These are phyloP conservation scores for Lasiodiplodia hormozganensis DNA, from an alignment of 2,329 filamentous ascomycete genomes.

Conservation along the genomic window DNA sequence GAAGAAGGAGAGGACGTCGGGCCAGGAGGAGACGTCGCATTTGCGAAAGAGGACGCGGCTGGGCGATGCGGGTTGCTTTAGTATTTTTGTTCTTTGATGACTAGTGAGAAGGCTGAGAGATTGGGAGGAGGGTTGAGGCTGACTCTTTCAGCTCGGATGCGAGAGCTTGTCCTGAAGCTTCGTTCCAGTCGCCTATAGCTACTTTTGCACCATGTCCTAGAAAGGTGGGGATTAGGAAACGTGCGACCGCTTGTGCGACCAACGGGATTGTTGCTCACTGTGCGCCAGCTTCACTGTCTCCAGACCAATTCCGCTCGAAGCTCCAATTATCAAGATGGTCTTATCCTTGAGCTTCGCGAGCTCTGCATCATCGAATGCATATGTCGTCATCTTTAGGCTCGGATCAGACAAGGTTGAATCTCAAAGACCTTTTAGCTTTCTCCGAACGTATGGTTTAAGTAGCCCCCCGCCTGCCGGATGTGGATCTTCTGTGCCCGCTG, in stretches of 20 bases:
- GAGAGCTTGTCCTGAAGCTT: slow-evolving; percentile 29
- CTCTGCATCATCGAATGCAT: not conserved
- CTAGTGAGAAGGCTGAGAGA: too few species aligned
- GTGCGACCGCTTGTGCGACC: not conserved
- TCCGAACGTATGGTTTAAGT: not conserved
- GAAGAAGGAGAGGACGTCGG: slow-evolving; percentile 25
- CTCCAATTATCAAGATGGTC: slow-evolving; percentile 36
- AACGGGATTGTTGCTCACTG: slow-evolving; percentile 21
- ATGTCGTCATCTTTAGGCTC: not conserved
- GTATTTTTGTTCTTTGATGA: not conserved
- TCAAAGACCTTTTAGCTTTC: not conserved
- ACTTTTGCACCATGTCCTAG: slow-evolving; percentile 35
- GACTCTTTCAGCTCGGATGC: slow-evolving; percentile 28
- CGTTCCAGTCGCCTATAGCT: slow-evolving; percentile 36
- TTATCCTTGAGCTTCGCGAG: slow-evolving; percentile 30
- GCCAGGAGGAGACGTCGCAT: slow-evolving; percentile 19
- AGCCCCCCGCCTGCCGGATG: not conserved
- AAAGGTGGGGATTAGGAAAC: not conserved
- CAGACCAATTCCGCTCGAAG: slow-evolving; percentile 36
- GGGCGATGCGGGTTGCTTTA: not conserved
- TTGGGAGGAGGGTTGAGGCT: not conserved
- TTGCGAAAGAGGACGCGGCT: slow-evolving; percentile 21
- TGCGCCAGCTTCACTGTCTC: slow-evolving; percentile 34
- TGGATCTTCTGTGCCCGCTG: not conserved
- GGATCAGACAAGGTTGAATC: not conserved